Base-by-base conservation (phyloP, 2,329 filamentous ascomycete genomes). In the Cordyceps fumosorosea region DNA sequence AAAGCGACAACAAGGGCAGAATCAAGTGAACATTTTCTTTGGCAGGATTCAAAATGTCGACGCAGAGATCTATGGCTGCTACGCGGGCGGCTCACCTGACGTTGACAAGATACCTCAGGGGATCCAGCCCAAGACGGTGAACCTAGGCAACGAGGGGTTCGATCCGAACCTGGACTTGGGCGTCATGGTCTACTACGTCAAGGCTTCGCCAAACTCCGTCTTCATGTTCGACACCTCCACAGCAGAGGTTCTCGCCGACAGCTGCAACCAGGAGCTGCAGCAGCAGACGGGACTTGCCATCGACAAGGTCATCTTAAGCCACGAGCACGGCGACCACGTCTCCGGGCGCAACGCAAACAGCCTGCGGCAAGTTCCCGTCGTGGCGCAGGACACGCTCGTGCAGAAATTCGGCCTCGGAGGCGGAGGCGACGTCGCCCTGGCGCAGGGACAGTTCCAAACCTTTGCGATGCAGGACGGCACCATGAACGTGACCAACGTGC, bases 141-240 rank as follows among this genome's bases (percentile, higher is more conserved):
- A 57, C 14, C 16, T 57, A 1, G 20, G 32, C 44, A 24, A n/a
- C n/a, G 55, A 57, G 29, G 55, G 44, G 7, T 57, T 56, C 55
- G 55, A 57, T 48, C 55, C 55, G 12, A 48, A 57, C 55, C 55
- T 57, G 2, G 32, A 57, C 20, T 7, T 57, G 26, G 55, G 55
- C 20, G 55, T 57, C 29, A 57, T 57, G 55, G 55, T 57, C 20
- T 57, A 57, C 55, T 57, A 57, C 29, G n/a, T 57, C 7, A 57
- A 40, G 37, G 29, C 55, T 5, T 57, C 55, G 3, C 55, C 12
- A 11, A 57, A 37, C 29, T 50, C 55, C 7, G 55, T 26, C n/a
- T 48, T 57, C 44, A 57, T 57, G 55, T 57, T 57, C 24, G 55
- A 57, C 44, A 57, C 55, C 7, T 57, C 55, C 3, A 57, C 55